Evolutionary conservation across 75 land plant species (phyloP), one percentile per base, ranked within the genome.

Genomic region (Chamaecyparis obtusa): DNA sequence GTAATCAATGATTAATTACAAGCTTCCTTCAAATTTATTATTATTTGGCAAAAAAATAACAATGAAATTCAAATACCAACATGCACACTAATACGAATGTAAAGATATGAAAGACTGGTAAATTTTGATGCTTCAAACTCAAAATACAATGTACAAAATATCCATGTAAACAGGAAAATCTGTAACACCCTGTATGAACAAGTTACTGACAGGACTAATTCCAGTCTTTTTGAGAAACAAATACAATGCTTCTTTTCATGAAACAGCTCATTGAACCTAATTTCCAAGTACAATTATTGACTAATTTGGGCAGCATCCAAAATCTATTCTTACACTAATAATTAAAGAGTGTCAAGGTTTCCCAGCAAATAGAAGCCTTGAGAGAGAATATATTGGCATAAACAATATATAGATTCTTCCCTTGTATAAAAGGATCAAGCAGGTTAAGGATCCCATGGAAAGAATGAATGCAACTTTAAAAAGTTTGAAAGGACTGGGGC

Each of bases 301-400:
- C 76, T 74, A 74, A 33, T 33, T 33, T 74, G 36, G 5, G 36
- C 8, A 74, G 16, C 76, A 74, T 74, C 76, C 76, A 74, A 74
- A 74, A 74, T 55, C 41, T 84, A 84, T 44, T 55, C 57, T 55
- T 84, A 84, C 85, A 84, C 35, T 54, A 55, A 84, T 55, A 84
- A 54, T 16, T 84, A 51, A 30, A 17, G 36, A 54, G 37, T 35
- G 39, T 24, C 44, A 44, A 80, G 30, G 83, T 80, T 80, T 80
- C 83, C 48, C 49, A 80, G 83, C 51, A 27, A 44, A 27, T 41
- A 84, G 10, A 84, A 55, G 49, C 85, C 57, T 55, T 8, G 36
- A 24, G 85, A 24, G 85, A 84, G 39, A 55, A 27, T 44, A 44
- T 13, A 55, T 84, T 32, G 55, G 55, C 37, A 84, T 44, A 33